Percentiles rank a stretch among this genome's conserved stretches.
Conservation (phyloP, 805 yeast species). For the Jamesozyma piceae region DNA sequence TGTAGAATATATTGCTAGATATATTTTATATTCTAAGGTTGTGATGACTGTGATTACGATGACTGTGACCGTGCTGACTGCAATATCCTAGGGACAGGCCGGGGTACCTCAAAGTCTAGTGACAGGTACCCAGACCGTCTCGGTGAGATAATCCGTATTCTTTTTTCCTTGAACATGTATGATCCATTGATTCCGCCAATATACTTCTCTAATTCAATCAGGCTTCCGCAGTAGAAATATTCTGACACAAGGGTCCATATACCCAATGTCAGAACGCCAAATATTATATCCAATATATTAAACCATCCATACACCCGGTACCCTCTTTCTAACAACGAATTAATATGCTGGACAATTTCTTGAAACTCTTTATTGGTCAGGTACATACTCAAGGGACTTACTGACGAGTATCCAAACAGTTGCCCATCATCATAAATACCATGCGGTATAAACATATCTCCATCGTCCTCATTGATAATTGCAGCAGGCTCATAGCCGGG, state of each 20-base stretch:
- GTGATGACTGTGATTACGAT: too few species aligned
- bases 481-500: constrained; percentile 67
- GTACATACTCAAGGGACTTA: constrained; percentile 39
- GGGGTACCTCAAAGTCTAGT: constrained; percentile 15
- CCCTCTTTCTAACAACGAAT: constrained; percentile 34
- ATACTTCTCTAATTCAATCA: constrained; percentile 36
- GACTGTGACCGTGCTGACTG: too few species aligned
- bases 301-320: constrained; percentile 33
- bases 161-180: constrained; percentile 12
- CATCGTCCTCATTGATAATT: constrained; percentile 17
- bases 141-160: constrained; percentile 41
- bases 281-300: constrained; percentile 32
- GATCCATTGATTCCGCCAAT: constrained; percentile 28
- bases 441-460: constrained; percentile 26
- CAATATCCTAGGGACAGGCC: too few species aligned
- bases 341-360: constrained; percentile 37
- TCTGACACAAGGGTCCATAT: constrained; percentile 23
- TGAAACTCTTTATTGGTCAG: constrained; percentile 33
- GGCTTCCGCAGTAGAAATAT: not conserved
- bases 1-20: too few species aligned
- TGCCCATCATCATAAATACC: constrained; percentile 37
- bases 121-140: constrained; percentile 46
- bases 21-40: too few species aligned
- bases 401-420: constrained; percentile 44
- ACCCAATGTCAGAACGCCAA: constrained; percentile 36